phyloP scores from a whole-genome alignment of 2,329 filamentous ascomycete genomes.

The Claviceps spartinae region DNA sequence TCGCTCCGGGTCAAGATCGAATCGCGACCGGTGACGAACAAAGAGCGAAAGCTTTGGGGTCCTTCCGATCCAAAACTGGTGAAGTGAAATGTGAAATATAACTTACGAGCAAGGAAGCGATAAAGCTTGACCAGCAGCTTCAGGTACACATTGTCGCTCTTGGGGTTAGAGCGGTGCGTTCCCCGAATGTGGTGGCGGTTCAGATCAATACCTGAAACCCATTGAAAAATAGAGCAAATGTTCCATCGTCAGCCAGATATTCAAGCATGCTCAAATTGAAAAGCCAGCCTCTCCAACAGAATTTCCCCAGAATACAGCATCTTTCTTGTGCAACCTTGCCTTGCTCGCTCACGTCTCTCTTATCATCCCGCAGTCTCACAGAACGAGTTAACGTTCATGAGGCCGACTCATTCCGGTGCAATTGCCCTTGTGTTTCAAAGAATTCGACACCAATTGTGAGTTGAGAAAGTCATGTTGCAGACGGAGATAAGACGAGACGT shows the following conservation, averaged over 20 bases:
- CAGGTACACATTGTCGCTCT: slow-evolving; percentile 97
- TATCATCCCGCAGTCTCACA: background rate
- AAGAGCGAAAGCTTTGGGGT: background rate
- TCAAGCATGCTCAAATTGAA: slow-evolving; percentile 45
- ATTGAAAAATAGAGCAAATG: slow-evolving; percentile 18
- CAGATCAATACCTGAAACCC: slow-evolving; percentile 52
- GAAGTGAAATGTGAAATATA: slow-evolving; percentile 44
- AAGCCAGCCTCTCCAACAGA: slow-evolving; percentile 7
- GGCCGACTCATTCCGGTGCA: background rate
- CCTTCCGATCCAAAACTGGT: slow-evolving; percentile 14
- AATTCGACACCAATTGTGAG: slow-evolving; percentile 6
- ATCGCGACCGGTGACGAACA: background rate
- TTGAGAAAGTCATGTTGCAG: too few relatives aligned
- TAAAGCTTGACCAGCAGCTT: slow-evolving; percentile 97
- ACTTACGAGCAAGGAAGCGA: slow-evolving; percentile 81
- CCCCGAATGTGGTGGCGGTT: slow-evolving; percentile 54
- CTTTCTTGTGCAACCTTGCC: background rate
- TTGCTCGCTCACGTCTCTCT: background rate
- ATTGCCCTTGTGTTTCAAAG: slow-evolving; percentile 7
- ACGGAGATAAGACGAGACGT: background rate
- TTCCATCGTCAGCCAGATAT: slow-evolving; percentile 46
- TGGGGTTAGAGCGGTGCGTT: slow-evolving; percentile 84
- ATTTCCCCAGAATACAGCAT: background rate
- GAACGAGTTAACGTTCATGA: background rate
- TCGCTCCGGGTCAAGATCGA: background rate